Evolutionary conservation across 345 rosid species (phyloP).

Genomic region (Aegle marmelos): DNA sequence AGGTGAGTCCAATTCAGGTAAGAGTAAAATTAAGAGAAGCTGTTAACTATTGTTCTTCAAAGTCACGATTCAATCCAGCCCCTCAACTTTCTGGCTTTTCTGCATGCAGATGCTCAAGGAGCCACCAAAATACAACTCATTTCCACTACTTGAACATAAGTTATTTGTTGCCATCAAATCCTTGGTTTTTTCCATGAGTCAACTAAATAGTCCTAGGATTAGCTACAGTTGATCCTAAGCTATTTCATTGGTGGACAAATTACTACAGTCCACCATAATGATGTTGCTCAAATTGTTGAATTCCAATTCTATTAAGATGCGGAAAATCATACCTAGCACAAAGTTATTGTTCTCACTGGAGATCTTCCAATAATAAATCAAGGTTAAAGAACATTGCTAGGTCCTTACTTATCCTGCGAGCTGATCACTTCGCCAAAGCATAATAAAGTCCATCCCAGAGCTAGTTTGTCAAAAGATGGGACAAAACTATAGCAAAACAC

Average conservation of each 20-base stretch:
- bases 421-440: neutral
- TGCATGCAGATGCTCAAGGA: no score
- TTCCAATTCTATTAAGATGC: neutral
- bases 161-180: neutral
- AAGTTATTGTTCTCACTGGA: neutral
- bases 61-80: neutral
- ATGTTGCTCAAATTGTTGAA: neutral
- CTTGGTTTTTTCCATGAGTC: neutral
- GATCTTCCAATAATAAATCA: neutral
- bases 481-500: neutral
- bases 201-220: neutral
- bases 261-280: neutral
- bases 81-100: neutral
- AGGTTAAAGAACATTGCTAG: neutral
- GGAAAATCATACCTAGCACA: neutral
- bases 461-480: neutral
- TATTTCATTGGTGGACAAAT: neutral
- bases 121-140: neutral
- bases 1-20: neutral
- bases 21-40: neutral
- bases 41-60: neutral
- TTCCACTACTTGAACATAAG: neutral
- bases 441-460: neutral
- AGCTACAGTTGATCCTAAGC: neutral
- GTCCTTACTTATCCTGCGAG: neutral